Percentiles rank a stretch among this genome's conserved stretches.
phyloP scores from a whole-genome alignment of 2,329 filamentous ascomycete species.

The Nemania diffusa region DNA sequence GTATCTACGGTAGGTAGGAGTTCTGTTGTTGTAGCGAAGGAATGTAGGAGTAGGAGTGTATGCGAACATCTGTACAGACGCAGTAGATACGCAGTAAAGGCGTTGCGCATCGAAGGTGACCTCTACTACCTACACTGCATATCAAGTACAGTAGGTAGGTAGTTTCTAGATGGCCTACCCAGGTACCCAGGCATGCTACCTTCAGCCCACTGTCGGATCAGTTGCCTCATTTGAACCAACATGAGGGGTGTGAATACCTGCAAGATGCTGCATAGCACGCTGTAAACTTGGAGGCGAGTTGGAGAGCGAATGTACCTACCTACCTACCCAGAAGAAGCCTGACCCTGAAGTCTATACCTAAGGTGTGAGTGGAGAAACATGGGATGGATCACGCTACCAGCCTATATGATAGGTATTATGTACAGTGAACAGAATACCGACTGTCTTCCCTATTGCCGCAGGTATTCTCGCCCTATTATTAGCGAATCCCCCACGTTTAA shows the following conservation, averaged over 20 bases:
- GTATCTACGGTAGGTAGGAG: no score
- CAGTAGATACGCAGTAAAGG: no score
- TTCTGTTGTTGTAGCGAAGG: no score
- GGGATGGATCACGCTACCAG: constrained; percentile 6
- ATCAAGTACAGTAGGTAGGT: no score
- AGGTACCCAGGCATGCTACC: constrained; percentile 8
- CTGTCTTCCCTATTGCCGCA: no score
- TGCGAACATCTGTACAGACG: not conserved
- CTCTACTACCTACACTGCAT: no score
- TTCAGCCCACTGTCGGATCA: constrained; percentile 19
- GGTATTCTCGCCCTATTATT: constrained; percentile 18
- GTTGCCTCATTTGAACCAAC: constrained; percentile 22
- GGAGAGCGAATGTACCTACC: constrained; percentile 14
- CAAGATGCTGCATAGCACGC: constrained; percentile 26
- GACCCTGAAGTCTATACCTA: constrained; percentile 5
- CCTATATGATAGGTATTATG: no score
- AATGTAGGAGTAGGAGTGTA: not conserved
- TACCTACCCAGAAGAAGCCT: not conserved
- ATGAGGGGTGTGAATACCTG: constrained; percentile 28
- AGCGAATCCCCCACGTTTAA: constrained; percentile 25
- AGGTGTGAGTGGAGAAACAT: constrained; percentile 27
- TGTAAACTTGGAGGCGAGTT: constrained; percentile 18
- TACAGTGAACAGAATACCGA: no score
- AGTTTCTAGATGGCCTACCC: constrained; percentile 1
- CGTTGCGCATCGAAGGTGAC: not conserved